Evolutionary conservation across 495 filamentous ascomycete genomes (phyloP).

Genomic region (Lasiosphaeria miniovina): DNA sequence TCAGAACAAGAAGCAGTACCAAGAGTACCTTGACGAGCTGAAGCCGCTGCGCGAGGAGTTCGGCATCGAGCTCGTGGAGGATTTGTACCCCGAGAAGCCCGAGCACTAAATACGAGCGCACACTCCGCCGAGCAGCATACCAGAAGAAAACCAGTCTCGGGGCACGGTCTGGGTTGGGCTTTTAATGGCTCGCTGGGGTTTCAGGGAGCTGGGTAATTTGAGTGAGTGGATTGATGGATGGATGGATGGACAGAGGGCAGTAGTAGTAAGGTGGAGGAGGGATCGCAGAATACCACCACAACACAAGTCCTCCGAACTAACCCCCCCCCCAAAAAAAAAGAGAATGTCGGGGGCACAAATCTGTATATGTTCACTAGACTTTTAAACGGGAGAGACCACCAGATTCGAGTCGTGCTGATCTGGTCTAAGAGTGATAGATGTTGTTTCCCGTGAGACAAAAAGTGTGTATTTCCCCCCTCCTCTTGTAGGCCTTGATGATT

Average conservation of each 20-base stretch:
- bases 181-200: no score
- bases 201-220: no score
- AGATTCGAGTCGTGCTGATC: neutral
- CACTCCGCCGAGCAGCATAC: neutral
- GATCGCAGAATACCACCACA: neutral
- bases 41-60: constrained; percentile 90
- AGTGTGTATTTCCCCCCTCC: no score
- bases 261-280: neutral
- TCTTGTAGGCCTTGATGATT: no score
- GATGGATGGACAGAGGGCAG: no score
- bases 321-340: neutral
- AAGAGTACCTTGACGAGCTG: constrained; percentile 94
- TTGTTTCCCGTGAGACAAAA: neutral
- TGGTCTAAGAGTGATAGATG: neutral
- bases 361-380: constrained; percentile 10
- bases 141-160: neutral
- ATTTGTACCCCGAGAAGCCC: constrained; percentile 79
- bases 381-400: neutral
- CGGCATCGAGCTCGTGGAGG: constrained; percentile 86
- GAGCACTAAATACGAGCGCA: constrained; percentile 38
- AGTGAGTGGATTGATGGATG: no score
- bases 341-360: constrained; percentile 3
- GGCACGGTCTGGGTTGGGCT: no score
- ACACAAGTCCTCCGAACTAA: neutral
- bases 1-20: constrained; percentile 95